These are phyloP conservation scores for Verticillium klebahnii DNA, from an alignment of 2,329 filamentous ascomycete species.

Conservation along the genomic window DNA sequence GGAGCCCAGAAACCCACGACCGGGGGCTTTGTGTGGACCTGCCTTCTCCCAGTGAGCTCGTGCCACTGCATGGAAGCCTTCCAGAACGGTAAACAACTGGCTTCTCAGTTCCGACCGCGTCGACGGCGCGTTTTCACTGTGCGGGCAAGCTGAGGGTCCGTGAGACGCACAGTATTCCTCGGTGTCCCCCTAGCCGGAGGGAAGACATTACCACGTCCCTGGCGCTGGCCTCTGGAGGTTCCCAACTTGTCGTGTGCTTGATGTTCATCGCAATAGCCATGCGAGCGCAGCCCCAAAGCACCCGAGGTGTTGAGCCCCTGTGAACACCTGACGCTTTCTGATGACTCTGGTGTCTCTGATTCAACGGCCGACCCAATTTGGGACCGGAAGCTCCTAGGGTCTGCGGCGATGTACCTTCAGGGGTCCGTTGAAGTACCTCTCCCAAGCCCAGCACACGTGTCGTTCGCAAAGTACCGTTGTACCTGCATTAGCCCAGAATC, in stretches of 20 bases:
- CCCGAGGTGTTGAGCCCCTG: neutral
- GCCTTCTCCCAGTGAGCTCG: neutral
- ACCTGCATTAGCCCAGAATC: neutral
- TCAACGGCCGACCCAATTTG: neutral
- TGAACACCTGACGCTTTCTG: neutral
- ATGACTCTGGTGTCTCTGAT: neutral
- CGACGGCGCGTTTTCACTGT: neutral
- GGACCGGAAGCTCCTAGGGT: neutral
- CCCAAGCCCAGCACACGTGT: neutral
- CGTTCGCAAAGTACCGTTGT: neutral
- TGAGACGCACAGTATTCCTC: neutral
- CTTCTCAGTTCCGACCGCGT: neutral
- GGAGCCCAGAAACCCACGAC: neutral
- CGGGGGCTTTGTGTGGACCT: neutral
- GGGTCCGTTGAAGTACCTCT: neutral
- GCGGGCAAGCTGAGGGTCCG: neutral
- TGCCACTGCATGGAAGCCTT: conserved; percentile 3
- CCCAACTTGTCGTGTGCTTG: neutral
- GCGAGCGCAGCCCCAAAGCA: neutral
- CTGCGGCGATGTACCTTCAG: neutral
- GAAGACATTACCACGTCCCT: neutral
- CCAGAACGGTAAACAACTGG: neutral
- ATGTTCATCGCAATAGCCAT: neutral
- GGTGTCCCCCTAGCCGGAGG: neutral
- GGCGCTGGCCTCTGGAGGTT: neutral